Base-by-base conservation (phyloP, 1,284 basidiomycete genomes). In the Cutaneotrichosporon cutaneum region DNA sequence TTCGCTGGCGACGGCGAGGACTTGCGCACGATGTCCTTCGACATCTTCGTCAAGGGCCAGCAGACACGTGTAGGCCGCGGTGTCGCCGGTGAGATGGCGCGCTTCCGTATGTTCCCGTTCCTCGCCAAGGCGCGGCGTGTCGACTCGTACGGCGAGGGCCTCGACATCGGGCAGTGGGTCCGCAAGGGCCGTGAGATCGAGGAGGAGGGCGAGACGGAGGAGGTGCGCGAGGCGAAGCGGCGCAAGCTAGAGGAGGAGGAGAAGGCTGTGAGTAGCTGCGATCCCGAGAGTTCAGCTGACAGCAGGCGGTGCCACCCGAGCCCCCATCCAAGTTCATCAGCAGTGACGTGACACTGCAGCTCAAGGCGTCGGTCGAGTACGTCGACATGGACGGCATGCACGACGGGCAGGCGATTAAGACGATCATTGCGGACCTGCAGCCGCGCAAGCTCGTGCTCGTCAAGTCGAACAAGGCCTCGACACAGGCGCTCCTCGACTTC, bases 101-200 rank as follows among this genome's bases (percentile, higher is more conserved):
- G 95, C 47, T 98, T 90, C 77, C 85, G 96, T 68, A 97, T 98
- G 90, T 99, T 98, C 80, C 96, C 96, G 0, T 93, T 93, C 71
- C 87, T 96, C 42, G 95, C 99, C 80, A 89, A 92, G 75, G 94
- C 90, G 72, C 83, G 92, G 66, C 85, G 90, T 68, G 90, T 99
- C 18, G 96, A 99, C 76, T 90, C 90, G 66, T 99, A 93, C 76
- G 96, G 96, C 1, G 96, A 99, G 82, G 90, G 88, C 7, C 83
- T 98, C 51, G 95, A 99, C 77, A 88, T 93, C 22, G 94, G 87
- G 33, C 90, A 92, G 84, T 97, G 94, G 94, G 75, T 95, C 68
- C 83, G 90, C 68, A 91, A 90, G 73, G 90, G 91, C 2, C 90
- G 88, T 76, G 88, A 89, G 48, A 85, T 95, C 54, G 92, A 94